phyloP scores from a whole-genome alignment of 192 early-diverging fungal genomes.

The Funneliformis mosseae region DNA sequence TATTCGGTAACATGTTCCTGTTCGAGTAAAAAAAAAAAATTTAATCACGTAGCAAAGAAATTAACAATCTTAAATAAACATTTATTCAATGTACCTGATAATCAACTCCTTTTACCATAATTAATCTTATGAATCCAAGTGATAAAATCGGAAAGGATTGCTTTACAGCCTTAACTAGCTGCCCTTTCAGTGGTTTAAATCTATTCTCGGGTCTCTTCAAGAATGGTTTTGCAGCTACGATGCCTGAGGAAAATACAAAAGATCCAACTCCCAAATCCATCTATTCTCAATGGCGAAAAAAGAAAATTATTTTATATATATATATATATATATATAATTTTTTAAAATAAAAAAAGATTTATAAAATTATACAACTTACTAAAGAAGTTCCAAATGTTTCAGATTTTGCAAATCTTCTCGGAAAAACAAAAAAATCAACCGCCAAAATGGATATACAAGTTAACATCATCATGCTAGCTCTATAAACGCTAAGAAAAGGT shows the following conservation, averaged over 20 bases:
- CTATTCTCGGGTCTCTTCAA: constrained; percentile 42
- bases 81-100: constrained; percentile 68
- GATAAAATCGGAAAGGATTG: constrained; percentile 68
- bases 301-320: background rate
- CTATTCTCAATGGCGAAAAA: constrained; percentile 37
- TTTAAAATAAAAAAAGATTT: background rate
- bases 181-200: constrained; percentile 36
- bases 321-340: background rate
- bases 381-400: constrained; percentile 90
- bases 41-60: background rate
- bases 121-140: constrained; percentile 72
- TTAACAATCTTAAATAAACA: background rate
- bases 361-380: constrained; percentile 44
- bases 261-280: constrained; percentile 96
- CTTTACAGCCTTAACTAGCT: constrained; percentile 47
- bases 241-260: constrained; percentile 90
- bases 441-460: constrained; percentile 89
- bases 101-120: constrained; percentile 78
- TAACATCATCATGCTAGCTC: constrained; percentile 76
- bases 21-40: background rate
- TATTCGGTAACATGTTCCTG: constrained; percentile 92
- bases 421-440: constrained; percentile 93
- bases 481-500: constrained; percentile 69
- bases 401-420: constrained; percentile 86
- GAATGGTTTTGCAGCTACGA: constrained; percentile 72